Evolutionary conservation across 2,329 filamentous ascomycete species (phyloP).

Genomic region (Alternaria consortialis): DNA sequence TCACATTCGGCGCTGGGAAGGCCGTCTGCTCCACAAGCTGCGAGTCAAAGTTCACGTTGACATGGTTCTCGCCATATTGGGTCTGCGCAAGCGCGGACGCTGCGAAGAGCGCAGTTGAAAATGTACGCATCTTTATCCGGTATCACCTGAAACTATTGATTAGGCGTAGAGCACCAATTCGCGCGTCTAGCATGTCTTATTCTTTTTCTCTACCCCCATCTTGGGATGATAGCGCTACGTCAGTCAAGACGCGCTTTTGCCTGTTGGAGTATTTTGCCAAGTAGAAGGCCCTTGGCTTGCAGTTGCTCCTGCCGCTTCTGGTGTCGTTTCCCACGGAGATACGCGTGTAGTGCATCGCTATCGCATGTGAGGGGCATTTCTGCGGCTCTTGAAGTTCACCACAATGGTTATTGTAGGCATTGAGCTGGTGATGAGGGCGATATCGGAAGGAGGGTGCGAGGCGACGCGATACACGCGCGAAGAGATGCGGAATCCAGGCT

Average conservation of each 20-base stretch:
- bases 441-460: neutral
- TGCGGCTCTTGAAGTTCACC: neutral
- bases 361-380: neutral
- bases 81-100: slow-evolving; percentile 29
- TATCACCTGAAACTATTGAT: neutral
- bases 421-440: neutral
- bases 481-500: neutral
- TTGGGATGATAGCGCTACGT: slow-evolving; percentile 26
- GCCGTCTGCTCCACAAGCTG: slow-evolving; percentile 45
- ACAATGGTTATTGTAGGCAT: neutral
- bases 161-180: neutral
- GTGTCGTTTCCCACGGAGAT: neutral
- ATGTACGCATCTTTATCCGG: neutral
- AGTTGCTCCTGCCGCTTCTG: slow-evolving; percentile 27
- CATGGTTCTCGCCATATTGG: slow-evolving; percentile 47
- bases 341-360: slow-evolving; percentile 6
- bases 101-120: slow-evolving; percentile 17
- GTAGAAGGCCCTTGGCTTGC: slow-evolving; percentile 20
- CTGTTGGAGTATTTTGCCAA: slow-evolving; percentile 31
- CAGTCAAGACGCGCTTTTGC: slow-evolving; percentile 29
- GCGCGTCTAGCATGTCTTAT: neutral
- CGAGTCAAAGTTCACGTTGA: slow-evolving; percentile 37
- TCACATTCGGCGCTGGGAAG: slow-evolving; percentile 45
- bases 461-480: neutral
- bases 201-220: slow-evolving; percentile 7